phyloP scores from a whole-genome alignment of 108 stramenopile genomes.

The Skeletonema potamos region DNA sequence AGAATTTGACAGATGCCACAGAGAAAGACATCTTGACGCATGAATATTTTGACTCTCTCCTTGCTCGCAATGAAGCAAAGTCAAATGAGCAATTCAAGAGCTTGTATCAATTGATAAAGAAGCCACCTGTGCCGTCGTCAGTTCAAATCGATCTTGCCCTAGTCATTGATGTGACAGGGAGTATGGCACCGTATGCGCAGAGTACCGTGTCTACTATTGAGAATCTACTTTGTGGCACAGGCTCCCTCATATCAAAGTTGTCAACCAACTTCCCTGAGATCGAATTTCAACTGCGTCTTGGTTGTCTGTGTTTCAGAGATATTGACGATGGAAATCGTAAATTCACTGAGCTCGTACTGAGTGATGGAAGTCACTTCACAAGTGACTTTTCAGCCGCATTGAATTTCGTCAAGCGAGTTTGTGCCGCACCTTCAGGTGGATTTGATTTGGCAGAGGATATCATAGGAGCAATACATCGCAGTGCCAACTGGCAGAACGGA shows the following conservation, averaged over 20 bases:
- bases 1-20: conserved; percentile 47
- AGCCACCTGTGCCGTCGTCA: conserved; percentile 41
- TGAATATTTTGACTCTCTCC: conserved; percentile 54
- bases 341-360: conserved; percentile 38
- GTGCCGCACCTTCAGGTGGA: conserved; percentile 39
- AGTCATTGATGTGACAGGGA: conserved; percentile 61
- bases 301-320: conserved; percentile 48
- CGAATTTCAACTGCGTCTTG: conserved; percentile 49
- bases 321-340: conserved; percentile 52
- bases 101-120: conserved; percentile 55
- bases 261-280: conserved; percentile 50
- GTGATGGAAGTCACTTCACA: conserved; percentile 48
- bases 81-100: conserved; percentile 42
- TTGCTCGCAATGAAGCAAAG: conserved; percentile 23
- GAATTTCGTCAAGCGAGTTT: conserved; percentile 16
- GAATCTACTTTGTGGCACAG: conserved; percentile 38
- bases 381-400: conserved; percentile 15
- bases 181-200: conserved; percentile 53
- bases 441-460: conserved; percentile 59
- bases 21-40: conserved; percentile 46
- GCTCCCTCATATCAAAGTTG: conserved; percentile 45
- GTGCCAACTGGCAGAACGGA: conserved; percentile 33
- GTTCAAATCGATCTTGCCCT: conserved; percentile 51
- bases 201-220: conserved; percentile 25
- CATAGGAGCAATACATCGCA: conserved; percentile 52